Evolutionary conservation across 2,329 filamentous ascomycete genomes (phyloP).

Genomic region (Fusarium drepaniforme): DNA sequence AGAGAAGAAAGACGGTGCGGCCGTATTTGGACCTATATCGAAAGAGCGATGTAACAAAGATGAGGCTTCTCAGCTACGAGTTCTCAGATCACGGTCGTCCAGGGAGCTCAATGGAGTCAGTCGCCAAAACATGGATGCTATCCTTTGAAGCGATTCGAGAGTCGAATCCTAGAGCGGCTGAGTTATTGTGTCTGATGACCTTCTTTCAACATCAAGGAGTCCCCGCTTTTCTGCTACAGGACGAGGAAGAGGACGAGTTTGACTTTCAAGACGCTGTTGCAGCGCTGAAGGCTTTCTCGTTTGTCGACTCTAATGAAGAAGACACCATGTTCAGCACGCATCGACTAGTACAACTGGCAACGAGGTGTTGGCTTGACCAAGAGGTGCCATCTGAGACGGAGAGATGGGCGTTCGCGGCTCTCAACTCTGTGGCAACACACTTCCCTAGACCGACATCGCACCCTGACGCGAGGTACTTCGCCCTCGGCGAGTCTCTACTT

Average conservation of each 20-base stretch:
- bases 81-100: slow-evolving; percentile 1
- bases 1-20: neutral
- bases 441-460: neutral
- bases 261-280: neutral
- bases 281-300: neutral
- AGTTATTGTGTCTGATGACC: neutral
- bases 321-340: neutral
- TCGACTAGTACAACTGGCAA: neutral
- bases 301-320: neutral
- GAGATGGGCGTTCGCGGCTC: neutral
- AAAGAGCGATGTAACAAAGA: neutral
- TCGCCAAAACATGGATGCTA: neutral
- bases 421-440: neutral
- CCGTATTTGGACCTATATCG: neutral
- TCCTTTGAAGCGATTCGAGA: neutral
- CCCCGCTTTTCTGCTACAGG: neutral
- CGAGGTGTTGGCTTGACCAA: neutral
- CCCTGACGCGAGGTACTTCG: neutral
- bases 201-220: neutral
- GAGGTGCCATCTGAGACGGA: neutral
- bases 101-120: neutral
- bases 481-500: neutral
- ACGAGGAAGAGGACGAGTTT: neutral
- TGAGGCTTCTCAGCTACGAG: neutral
- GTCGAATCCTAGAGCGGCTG: neutral